Conservation (phyloP, 352 stramenopile species). For the Pythium aristosporum region DNA sequence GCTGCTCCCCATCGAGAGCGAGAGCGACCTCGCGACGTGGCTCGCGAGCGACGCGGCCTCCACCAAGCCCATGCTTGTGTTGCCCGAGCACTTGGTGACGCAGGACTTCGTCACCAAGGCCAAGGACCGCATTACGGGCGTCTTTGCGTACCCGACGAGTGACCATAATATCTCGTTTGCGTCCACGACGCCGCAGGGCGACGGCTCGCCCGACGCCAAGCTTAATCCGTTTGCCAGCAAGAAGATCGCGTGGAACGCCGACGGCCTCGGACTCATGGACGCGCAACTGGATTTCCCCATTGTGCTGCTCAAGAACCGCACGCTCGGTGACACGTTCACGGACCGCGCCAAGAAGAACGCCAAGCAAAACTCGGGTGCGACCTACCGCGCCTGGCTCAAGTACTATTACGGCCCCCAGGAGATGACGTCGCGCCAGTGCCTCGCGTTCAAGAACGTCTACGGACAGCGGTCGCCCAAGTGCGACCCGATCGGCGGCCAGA, state of each 20-base stretch:
- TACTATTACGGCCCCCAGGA: slow-evolving; percentile 79
- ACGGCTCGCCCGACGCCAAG: slow-evolving; percentile 48
- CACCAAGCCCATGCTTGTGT: slow-evolving; percentile 58
- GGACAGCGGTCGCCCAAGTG: slow-evolving; percentile 60
- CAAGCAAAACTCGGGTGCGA: slow-evolving; percentile 39
- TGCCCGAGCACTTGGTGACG: slow-evolving; percentile 60
- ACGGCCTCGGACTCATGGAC: slow-evolving; percentile 45
- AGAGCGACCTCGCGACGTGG: slow-evolving; percentile 47
- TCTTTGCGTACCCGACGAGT: slow-evolving; percentile 55
- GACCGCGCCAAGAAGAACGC: slow-evolving; percentile 61
- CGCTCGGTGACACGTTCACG: slow-evolving; percentile 40
- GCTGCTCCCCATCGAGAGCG: slow-evolving; percentile 47
- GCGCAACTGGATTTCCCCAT: slow-evolving; percentile 57
- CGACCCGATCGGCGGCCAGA: slow-evolving; percentile 79
- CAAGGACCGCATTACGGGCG: slow-evolving; percentile 43
- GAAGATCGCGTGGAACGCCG: slow-evolving; percentile 69
- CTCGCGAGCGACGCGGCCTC: slow-evolving; percentile 26
- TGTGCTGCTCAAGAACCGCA: slow-evolving; percentile 54
- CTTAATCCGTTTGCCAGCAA: slow-evolving; percentile 69
- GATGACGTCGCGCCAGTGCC: slow-evolving; percentile 72
- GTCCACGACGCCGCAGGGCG: slow-evolving; percentile 53
- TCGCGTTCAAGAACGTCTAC: slow-evolving; percentile 80
- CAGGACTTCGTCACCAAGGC: slow-evolving; percentile 33
- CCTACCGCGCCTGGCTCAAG: slow-evolving; percentile 79
- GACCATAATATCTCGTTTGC: slow-evolving; percentile 54